These are phyloP conservation scores for Coemansia sp. DNA, from an alignment of 192 early-diverging fungal species.

Conservation along the genomic window DNA sequence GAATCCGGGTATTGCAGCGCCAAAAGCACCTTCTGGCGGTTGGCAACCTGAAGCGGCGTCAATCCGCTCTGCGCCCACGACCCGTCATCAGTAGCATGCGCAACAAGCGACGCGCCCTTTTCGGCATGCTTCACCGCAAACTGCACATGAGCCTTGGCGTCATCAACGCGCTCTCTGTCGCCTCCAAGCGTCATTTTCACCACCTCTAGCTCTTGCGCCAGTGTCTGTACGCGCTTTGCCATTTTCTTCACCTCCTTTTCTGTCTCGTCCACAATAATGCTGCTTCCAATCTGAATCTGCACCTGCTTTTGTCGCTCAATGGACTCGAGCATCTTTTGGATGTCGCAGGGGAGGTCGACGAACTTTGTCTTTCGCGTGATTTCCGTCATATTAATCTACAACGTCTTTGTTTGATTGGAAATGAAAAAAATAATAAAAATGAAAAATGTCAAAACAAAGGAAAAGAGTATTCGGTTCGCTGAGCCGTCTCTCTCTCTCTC, in stretches of 20 bases:
- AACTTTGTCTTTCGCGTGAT: slow-evolving; percentile 46
- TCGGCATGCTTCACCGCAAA: slow-evolving; percentile 49
- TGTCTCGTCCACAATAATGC: slow-evolving; percentile 35
- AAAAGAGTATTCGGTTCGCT: neutral
- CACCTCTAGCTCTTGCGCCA: slow-evolving; percentile 32
- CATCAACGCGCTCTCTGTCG: slow-evolving; percentile 35
- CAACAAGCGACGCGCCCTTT: slow-evolving; percentile 38
- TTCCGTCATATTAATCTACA: neutral
- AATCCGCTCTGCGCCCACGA: slow-evolving; percentile 39
- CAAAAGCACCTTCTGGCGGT: slow-evolving; percentile 28
- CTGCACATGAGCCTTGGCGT: slow-evolving; percentile 19
- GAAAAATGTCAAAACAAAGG: neutral
- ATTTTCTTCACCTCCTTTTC: slow-evolving; percentile 18
- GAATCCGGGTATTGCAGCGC: slow-evolving; percentile 14
- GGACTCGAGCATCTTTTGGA: slow-evolving; percentile 28
- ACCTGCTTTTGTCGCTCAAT: slow-evolving; percentile 46
- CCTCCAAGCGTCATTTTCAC: slow-evolving; percentile 34
- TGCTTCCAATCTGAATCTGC: slow-evolving; percentile 45
- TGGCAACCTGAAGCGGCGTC: slow-evolving; percentile 40
- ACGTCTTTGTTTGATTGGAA: too few species aligned
- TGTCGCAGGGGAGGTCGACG: slow-evolving; percentile 29
- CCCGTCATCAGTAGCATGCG: slow-evolving; percentile 37
- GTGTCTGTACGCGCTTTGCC: slow-evolving; percentile 18
- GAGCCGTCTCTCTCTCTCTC: neutral
- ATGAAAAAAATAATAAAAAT: neutral